A percentile compares a stretch with the other conserved stretches of the same genome.
These are phyloP conservation scores for Rhododendron ovatum DNA, from an alignment of 148 eudicot genomes.

Conservation along the genomic window DNA sequence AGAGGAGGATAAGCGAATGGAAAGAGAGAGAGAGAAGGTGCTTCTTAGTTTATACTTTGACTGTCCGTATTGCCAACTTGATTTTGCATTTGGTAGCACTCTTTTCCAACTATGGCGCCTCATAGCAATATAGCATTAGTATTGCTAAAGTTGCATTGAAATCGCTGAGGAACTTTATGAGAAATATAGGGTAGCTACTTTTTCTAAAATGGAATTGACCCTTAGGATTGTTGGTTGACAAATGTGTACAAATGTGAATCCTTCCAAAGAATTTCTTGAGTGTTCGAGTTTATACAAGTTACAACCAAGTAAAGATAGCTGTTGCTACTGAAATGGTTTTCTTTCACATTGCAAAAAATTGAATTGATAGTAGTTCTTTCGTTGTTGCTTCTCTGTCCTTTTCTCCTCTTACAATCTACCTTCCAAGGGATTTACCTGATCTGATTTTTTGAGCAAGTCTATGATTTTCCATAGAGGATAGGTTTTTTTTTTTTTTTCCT, in stretches of 20 bases:
- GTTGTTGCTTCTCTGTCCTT: background rate
- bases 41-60: background rate
- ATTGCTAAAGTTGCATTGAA: background rate
- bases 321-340: background rate
- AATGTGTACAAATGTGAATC: background rate
- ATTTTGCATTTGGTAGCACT: background rate
- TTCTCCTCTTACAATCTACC: background rate
- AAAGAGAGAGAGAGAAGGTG: constrained; percentile 98
- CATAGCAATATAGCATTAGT: background rate
- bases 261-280: background rate
- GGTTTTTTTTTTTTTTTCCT: too few species aligned
- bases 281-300: background rate
- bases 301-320: background rate
- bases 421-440: background rate
- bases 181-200: background rate
- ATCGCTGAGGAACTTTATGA: background rate
- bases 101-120: background rate
- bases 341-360: background rate
- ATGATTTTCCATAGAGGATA: background rate
- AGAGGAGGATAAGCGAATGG: constrained; percentile 90
- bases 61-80: background rate
- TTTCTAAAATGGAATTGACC: background rate
- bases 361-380: background rate
- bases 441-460: background rate
- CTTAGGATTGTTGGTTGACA: background rate